phyloP scores from a whole-genome alignment of 2,329 filamentous ascomycete genomes.

The Apiospora marii region DNA sequence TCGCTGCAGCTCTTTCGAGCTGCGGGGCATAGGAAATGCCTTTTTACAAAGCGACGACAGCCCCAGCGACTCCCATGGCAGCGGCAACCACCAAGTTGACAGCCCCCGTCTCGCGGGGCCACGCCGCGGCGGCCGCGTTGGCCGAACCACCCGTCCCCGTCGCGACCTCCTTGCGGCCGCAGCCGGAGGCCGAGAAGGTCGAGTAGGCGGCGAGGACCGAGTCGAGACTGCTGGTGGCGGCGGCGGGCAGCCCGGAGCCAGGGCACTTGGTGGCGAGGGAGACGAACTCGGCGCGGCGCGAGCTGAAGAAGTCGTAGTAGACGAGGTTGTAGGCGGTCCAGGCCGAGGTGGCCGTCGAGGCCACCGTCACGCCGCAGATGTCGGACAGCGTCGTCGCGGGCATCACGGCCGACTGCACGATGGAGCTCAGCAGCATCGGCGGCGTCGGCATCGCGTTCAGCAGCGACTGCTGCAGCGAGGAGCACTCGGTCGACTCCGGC shows the following conservation, averaged over 20 bases:
- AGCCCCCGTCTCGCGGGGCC: not conserved
- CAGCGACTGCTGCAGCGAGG: conserved; percentile 9
- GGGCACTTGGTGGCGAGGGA: conserved; percentile 11
- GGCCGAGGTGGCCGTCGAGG: not conserved
- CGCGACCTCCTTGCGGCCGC: not conserved
- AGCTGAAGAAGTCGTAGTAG: conserved; percentile 13
- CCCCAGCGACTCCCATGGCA: conserved; percentile 4
- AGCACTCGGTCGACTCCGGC: not conserved
- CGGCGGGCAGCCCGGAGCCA: not conserved
- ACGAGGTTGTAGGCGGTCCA: conserved; percentile 13
- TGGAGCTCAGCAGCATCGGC: not conserved
- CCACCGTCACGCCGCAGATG: not conserved
- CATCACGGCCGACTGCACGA: conserved; percentile 7
- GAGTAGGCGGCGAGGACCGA: conserved; percentile 5
- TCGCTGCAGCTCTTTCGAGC: not conserved
- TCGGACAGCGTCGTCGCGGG: conserved; percentile 4
- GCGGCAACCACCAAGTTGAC: not conserved
- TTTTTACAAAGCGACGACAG: not conserved
- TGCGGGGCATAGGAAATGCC: not conserved
- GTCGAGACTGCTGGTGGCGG: not conserved
- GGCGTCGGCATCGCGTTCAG: not conserved
- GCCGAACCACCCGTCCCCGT: not conserved
- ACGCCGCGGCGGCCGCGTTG: not conserved
- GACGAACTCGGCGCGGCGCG: not conserved
- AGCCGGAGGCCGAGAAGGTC: not conserved